Evolutionary conservation across 805 yeast genomes (phyloP), one percentile per base, ranked within the genome.

Genomic region (Metschnikowia aberdeeniae): DNA sequence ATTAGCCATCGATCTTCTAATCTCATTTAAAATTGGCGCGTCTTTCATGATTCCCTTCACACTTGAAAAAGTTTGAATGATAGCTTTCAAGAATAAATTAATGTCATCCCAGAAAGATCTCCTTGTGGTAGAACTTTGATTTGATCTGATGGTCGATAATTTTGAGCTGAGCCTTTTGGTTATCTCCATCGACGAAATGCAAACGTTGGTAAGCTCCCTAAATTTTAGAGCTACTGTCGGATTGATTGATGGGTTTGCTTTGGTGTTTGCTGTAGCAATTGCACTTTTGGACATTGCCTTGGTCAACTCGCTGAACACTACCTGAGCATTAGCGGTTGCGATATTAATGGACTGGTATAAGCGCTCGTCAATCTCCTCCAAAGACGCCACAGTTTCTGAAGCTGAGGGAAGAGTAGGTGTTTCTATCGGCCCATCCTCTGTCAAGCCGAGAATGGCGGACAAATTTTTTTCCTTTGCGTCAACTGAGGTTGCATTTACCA

Each of bases 1-100:
- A 31, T 81, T 78, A 0, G 96, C 87, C 65, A 92, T 76, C 5
- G 86, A 80, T 6, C 90, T 82, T 46, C 96, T 71, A 5, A 84
- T 84, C 45, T 87, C 96, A 54, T 85, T 82, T 42, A 92, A 72
- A 12, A 83, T 76, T 0, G 95, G 90, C 46, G 89, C 72, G 52
- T 87, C 97, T 43, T 79, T 77, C 80, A 92, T 84, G 1, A 95
- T 82, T 1, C 78, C 75, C 58, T 89, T 89, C 0, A 95, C 89
- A 1, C 87, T 80, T 2, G 92, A 93, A 52, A 92, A 71, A 35
- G 93, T 87, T 30, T 82, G 82, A 52, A 92, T 84, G 46, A 90
- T 84, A 0, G 95, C 82, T 58, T 88, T 89, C 54, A 92, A 69
- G 55, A 89, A 89, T 39, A 80, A 67, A 60, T 87, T 89, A 29